These are phyloP conservation scores for Erysimum cheiranthoides DNA, from an alignment of 345 rosid species.

Conservation along the genomic window DNA sequence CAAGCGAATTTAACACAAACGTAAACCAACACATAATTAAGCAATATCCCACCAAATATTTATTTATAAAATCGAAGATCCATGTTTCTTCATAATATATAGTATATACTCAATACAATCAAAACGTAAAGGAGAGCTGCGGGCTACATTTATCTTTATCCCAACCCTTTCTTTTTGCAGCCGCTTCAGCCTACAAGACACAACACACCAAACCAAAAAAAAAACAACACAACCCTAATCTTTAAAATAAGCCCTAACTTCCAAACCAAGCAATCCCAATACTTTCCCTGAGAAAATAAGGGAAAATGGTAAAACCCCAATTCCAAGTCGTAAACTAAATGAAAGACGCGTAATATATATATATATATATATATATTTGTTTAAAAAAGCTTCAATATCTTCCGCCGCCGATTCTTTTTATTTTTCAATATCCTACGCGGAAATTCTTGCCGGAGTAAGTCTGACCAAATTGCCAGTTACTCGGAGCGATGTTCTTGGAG, in stretches of 20 bases:
- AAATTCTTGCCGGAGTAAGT: slow-evolving; percentile 75
- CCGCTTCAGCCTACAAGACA: slow-evolving; percentile 66
- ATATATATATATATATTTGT: slow-evolving; percentile 31
- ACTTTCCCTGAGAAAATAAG: slow-evolving; percentile 61
- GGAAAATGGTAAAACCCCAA: slow-evolving; percentile 48
- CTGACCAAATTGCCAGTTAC: slow-evolving; percentile 74
- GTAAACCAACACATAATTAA: background rate
- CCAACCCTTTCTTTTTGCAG: slow-evolving; percentile 48
- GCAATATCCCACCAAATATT: background rate
- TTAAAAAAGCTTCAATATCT: slow-evolving; percentile 22
- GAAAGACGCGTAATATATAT: slow-evolving; percentile 21
- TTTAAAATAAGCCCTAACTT: slow-evolving; percentile 29
- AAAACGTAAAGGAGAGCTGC: slow-evolving; percentile 57
- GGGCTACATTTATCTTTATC: slow-evolving; percentile 61
- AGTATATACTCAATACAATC: slow-evolving; percentile 38
- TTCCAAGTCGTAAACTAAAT: slow-evolving; percentile 36
- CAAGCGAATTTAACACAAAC: background rate
- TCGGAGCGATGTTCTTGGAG: slow-evolving; percentile 68
- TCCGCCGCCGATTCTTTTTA: background rate
- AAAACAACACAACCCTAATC: slow-evolving; percentile 24
- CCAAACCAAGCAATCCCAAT: slow-evolving; percentile 35
- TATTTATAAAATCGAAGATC: slow-evolving; percentile 34
- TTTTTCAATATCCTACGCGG: slow-evolving; percentile 47
- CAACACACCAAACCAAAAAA: slow-evolving; percentile 29
- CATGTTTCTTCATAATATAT: slow-evolving; percentile 18